A percentile compares a stretch with the other conserved stretches of the same genome.
These are phyloP conservation scores for Nigrospora osmanthi DNA, from an alignment of 2,329 filamentous ascomycete species.

Conservation along the genomic window DNA sequence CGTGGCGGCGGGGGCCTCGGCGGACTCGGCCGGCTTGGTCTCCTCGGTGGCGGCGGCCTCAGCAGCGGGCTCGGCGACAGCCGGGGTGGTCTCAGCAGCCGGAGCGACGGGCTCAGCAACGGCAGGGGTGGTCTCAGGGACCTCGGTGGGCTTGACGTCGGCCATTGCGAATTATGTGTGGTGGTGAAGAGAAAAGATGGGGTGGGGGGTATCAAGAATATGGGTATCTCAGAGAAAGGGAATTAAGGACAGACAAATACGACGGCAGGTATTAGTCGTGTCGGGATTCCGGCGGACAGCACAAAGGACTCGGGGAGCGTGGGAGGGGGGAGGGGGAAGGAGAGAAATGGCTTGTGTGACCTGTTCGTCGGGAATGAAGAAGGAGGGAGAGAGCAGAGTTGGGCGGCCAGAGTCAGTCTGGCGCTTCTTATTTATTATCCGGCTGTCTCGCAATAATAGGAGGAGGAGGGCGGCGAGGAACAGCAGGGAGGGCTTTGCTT, in stretches of 20 bases:
- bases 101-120: slow-evolving; percentile 21
- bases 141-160: slow-evolving; percentile 63
- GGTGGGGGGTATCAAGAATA: slow-evolving; percentile 30
- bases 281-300: too few relatives aligned
- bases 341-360: slow-evolving; percentile 6
- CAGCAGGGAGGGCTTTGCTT: neutral
- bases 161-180: slow-evolving; percentile 55
- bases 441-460: slow-evolving; percentile 22
- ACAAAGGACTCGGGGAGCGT: slow-evolving; percentile 11
- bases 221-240: slow-evolving; percentile 45
- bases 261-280: neutral
- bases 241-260: slow-evolving; percentile 24
- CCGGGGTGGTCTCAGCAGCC: slow-evolving; percentile 14
- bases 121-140: slow-evolving; percentile 39
- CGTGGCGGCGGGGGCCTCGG: slow-evolving; percentile 31
- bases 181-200: slow-evolving; percentile 19
- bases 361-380: slow-evolving; percentile 16
- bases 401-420: slow-evolving; percentile 12
- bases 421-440: slow-evolving; percentile 27
- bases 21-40: slow-evolving; percentile 29
- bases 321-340: slow-evolving; percentile 10
- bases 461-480: slow-evolving; percentile 8
- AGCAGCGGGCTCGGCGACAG: slow-evolving; percentile 9
- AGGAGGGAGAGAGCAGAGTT: slow-evolving; percentile 10
- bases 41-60: slow-evolving; percentile 26